phyloP scores from a whole-genome alignment of 306 rosid genomes.

The Casuarina glauca region DNA sequence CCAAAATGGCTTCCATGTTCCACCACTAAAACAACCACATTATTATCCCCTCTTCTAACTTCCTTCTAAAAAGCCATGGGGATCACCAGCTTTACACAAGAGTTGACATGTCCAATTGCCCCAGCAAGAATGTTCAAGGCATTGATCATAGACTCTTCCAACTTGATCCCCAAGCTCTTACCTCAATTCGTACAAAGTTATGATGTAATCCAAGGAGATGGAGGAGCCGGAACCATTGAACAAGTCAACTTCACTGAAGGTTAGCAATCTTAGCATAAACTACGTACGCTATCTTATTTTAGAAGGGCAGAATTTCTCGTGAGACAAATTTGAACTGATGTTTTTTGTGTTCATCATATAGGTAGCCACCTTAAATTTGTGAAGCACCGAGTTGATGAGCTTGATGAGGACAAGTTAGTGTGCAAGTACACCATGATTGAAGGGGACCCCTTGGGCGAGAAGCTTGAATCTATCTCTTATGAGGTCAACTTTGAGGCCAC shows the following conservation, averaged over 20 bases:
- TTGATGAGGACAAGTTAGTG: conserved; percentile 53
- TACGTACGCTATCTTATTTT: not conserved
- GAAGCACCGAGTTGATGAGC: conserved; percentile 58
- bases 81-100: conserved; percentile 42
- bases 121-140: conserved; percentile 67
- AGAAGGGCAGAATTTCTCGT: not conserved
- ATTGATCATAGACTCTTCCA: conserved; percentile 53
- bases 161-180: conserved; percentile 64
- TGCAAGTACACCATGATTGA: conserved; percentile 76
- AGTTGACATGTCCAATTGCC: conserved; percentile 49
- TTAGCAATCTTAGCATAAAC: conserved; percentile 19
- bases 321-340: not conserved
- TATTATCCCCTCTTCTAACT: not conserved
- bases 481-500: conserved; percentile 69
- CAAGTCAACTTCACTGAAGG: conserved; percentile 71
- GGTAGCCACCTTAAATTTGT: conserved; percentile 52
- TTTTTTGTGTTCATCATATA: conserved; percentile 30
- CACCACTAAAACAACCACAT: conserved; percentile 16
- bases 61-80: conserved; percentile 39
- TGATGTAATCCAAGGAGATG: conserved; percentile 56
- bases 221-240: conserved; percentile 70
- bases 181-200: conserved; percentile 61
- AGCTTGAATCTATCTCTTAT: conserved; percentile 62
- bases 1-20: conserved; percentile 27
- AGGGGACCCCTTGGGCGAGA: conserved; percentile 71